Conservation (phyloP, 192 early-diverging fungal genomes). For the Diversispora epigaea region DNA sequence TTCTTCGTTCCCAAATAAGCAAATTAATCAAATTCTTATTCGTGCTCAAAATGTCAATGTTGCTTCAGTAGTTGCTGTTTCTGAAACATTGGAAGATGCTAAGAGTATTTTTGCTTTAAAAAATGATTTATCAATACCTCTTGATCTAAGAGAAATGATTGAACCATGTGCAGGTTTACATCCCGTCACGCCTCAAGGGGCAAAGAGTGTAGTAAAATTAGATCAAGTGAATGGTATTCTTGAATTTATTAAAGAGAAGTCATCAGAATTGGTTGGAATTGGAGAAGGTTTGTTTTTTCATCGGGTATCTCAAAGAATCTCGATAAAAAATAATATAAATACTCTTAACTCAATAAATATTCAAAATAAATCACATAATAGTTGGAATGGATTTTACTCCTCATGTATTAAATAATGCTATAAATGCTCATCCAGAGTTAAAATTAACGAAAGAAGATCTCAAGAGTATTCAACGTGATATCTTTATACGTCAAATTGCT, state of each 20-base stretch:
- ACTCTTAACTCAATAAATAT: neutral
- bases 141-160: constrained; percentile 41
- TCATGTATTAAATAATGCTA: constrained; percentile 38
- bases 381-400: constrained; percentile 56
- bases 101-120: constrained; percentile 43
- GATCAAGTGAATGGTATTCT: constrained; percentile 47
- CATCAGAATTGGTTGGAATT: constrained; percentile 39
- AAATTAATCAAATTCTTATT: constrained; percentile 33
- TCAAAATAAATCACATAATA: neutral
- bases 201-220: constrained; percentile 36
- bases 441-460: constrained; percentile 40
- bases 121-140: constrained; percentile 23
- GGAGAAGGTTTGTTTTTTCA: constrained; percentile 35
- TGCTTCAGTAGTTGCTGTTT: constrained; percentile 48
- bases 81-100: constrained; percentile 53
- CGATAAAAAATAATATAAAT: constrained; percentile 16
- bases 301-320: too few species aligned
- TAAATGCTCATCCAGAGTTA: constrained; percentile 35
- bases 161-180: constrained; percentile 53
- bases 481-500: constrained; percentile 49
- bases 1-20: constrained; percentile 42
- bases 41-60: constrained; percentile 45
- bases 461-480: constrained; percentile 49
- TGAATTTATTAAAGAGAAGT: constrained; percentile 44
- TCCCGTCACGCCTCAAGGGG: constrained; percentile 47